Evolutionary conservation across 208 protist species (phyloP), one percentile per base, ranked within the genome.

Genomic region (Phytomonas francai): DNA sequence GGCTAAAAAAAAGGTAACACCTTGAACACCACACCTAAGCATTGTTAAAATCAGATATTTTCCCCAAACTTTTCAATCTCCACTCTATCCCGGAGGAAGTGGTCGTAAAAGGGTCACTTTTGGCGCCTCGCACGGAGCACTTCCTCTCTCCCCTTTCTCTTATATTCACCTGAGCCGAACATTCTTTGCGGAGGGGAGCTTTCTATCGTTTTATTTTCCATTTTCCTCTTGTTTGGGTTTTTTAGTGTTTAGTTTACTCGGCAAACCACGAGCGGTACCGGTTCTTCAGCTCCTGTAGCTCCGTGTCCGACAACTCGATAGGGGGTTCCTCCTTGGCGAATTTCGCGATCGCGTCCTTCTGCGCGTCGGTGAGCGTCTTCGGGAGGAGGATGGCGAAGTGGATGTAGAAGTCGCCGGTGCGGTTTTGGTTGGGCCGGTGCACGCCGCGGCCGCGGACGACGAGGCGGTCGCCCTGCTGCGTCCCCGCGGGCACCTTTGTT

Each of bases 381-480:
- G 91, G 91, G 31, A 96, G 67, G 69, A 91, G 63, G 14, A 96
- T 81, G 22, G 87, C 85, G 73, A 94, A 96, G 77, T 96, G 91
- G 60, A 96, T 91, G 75, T 83, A 93, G 32, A 95, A 88, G 76
- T 96, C 86, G 31, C 91, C 91, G 25, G 83, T 91, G 59, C 82
- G 79, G 73, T 91, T 92, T 63, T 94, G 85, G 42, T 91, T 91
- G 3, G 88, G 86, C 14, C 88, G 79, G 65, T 93, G 78, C 51
- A 96, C 85, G 19, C 91, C 91, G 45, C 88, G 83, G 45, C 87
- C 89, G 30, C 87, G 79, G 42, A 96, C 74, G 27, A 96, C 87
- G 39, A 94, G 80, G 76, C 90, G 91, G 68, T 96, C 91, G 27
- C 89, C 89, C 70, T 96, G 91, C 83, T 96, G 91, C 49, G 89